Percentiles rank a stretch among this genome's conserved stretches.
Evolutionary conservation across 1,284 basidiomycete genomes (phyloP).

Genomic region (Ceratobasidium sp.): DNA sequence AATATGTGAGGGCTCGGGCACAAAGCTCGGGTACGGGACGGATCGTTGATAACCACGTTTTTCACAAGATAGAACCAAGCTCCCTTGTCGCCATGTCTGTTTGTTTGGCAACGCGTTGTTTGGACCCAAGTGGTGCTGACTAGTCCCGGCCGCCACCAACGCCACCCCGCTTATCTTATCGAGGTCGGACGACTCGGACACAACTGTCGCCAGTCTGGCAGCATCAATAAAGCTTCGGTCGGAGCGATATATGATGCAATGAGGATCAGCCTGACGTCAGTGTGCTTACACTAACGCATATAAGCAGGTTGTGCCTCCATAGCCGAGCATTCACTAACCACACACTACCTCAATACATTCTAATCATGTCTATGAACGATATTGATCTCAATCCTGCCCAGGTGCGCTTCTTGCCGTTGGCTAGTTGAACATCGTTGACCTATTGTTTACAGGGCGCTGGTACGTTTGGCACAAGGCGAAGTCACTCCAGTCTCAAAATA

Average conservation of each 20-base stretch:
- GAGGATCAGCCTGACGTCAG: slow-evolving; percentile 24
- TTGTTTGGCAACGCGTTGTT: neutral
- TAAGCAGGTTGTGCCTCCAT: neutral
- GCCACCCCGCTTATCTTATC: slow-evolving; percentile 30
- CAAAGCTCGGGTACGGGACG: neutral
- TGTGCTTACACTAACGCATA: slow-evolving; percentile 8
- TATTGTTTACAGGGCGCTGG: neutral
- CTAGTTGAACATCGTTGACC: neutral
- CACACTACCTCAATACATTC: neutral
- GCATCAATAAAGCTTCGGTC: neutral
- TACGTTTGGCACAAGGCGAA: neutral
- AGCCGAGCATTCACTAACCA: neutral
- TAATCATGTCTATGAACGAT: slow-evolving; percentile 7
- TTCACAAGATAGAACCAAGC: neutral
- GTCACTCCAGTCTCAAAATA: neutral
- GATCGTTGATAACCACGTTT: neutral
- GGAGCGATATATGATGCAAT: slow-evolving; percentile 8
- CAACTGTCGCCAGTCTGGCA: neutral
- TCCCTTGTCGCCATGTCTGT: neutral
- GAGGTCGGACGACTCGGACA: neutral
- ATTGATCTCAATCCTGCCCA: neutral
- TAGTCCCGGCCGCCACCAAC: neutral
- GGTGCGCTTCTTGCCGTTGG: neutral
- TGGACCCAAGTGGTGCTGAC: neutral
- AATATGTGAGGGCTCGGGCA: slow-evolving; percentile 12